phyloP scores from a whole-genome alignment of 768 basidiomycete species.

The Tulasnella sp. region DNA sequence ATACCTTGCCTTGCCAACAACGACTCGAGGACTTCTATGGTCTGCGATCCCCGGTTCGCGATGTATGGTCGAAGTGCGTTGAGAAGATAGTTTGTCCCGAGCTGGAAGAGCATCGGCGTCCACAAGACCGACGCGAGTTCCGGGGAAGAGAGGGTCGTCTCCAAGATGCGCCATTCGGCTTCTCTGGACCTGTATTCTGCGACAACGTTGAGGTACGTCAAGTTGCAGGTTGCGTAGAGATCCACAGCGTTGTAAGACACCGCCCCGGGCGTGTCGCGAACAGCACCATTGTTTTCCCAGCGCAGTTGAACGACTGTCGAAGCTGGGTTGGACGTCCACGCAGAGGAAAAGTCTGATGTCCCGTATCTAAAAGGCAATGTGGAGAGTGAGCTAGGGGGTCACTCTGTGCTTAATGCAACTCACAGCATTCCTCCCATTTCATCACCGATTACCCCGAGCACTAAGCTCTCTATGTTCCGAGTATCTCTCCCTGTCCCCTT shows the following conservation, averaged over 20 bases:
- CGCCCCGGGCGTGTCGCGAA: background rate
- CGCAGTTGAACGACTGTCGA: background rate
- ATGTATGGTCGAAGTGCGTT: background rate
- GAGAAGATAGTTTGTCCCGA: background rate
- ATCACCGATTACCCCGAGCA: no score
- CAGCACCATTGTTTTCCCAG: background rate
- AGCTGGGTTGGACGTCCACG: background rate
- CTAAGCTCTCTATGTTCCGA: no score
- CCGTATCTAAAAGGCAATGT: background rate
- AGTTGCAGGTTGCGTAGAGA: background rate
- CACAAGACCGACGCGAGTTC: background rate
- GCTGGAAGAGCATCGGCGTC: background rate
- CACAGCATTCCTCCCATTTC: no score
- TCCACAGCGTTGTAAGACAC: background rate
- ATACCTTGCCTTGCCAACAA: background rate
- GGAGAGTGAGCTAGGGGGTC: background rate
- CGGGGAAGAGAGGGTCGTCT: background rate
- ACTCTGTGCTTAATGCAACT: no score
- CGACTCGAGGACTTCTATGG: background rate
- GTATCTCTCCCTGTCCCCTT: no score
- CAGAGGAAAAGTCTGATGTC: background rate
- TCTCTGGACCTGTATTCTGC: background rate
- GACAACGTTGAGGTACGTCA: background rate
- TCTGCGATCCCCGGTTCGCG: background rate
- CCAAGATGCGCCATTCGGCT: background rate